Conservation (phyloP, 2,329 filamentous ascomycete genomes). For the Penicillium sp. region DNA sequence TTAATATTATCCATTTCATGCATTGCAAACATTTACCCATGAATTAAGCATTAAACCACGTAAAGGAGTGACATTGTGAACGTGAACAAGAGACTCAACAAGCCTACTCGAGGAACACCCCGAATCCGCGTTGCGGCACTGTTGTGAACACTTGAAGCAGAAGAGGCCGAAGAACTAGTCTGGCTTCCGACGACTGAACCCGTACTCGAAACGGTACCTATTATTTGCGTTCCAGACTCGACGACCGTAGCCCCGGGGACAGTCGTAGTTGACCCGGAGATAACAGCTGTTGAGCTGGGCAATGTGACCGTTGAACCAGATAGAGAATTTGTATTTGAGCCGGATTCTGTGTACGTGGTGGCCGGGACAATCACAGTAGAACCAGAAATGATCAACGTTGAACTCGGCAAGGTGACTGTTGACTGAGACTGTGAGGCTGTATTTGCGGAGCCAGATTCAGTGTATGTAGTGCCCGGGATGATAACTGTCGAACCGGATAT, state of each 20-base stretch:
- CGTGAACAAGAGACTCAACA: not conserved
- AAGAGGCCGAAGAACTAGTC: not conserved
- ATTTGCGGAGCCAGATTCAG: not conserved
- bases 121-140: not conserved
- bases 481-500: slow-evolving; percentile 3
- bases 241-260: not conserved
- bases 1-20: not conserved
- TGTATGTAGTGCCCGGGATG: not conserved
- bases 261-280: not conserved
- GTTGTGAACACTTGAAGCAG: not conserved
- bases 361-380: not conserved
- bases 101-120: not conserved
- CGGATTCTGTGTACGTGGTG: not conserved
- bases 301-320: not conserved
- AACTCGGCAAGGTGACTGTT: not conserved
- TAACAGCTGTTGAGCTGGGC: not conserved
- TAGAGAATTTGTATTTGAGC: not conserved
- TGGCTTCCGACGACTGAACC: not conserved
- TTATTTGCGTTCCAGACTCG: not conserved
- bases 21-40: not conserved
- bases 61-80: slow-evolving; percentile 2
- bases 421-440: not conserved
- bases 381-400: not conserved
- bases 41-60: not conserved
- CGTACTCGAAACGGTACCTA: not conserved